Evolutionary conservation across 2,329 filamentous ascomycete species (phyloP), one percentile per base, ranked within the genome.

Genomic region (Cladophialophora chaetospira): DNA sequence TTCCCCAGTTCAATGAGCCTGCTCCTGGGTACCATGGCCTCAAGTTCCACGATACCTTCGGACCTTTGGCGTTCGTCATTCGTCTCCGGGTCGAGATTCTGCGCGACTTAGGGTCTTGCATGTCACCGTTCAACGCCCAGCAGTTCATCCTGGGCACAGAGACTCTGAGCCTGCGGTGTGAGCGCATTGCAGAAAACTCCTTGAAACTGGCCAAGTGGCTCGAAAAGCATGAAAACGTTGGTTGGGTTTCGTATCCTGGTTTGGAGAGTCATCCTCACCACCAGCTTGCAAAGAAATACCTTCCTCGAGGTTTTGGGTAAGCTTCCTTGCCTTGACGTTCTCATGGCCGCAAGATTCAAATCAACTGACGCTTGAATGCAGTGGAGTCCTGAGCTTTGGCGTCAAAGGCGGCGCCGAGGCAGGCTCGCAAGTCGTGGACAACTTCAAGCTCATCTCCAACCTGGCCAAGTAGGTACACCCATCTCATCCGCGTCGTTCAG

Each of bases 21-120:
- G 86, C 88, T 0, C 88, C 89, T 55, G 91, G 92, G 53, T 96
- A 96, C 79, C 92, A 96, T 75, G 92, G 92, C 29, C 82, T 96
- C 64, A 93, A 91, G 72, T 97, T 97, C 82, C 95, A 86, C 83
- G 91, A 97, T 66, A 92, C 91, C 0, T 96, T 97, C 66, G 92
- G 92, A 31, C 73, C 85, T 53, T 82, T 91, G 65, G 83, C 89
- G 25, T 97, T 91, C 73, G 88, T 89, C 67, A 88, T 96, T 69
- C 86, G 91, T 50, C 85, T 90, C 26, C 87, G 93, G 46, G 91
- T 97, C 35, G 94, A 97, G 79, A 87, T 94, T 66, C 82, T 95
- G 58, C 88, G 94, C 59, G 93, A 99, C 70, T 75, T 97, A 1
- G 93, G 93, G 47, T 83, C 88, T 6, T 79, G 85, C 43, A 79